Conservation (phyloP, 768 basidiomycete species). For the Goffeauzyma gilvescens region DNA sequence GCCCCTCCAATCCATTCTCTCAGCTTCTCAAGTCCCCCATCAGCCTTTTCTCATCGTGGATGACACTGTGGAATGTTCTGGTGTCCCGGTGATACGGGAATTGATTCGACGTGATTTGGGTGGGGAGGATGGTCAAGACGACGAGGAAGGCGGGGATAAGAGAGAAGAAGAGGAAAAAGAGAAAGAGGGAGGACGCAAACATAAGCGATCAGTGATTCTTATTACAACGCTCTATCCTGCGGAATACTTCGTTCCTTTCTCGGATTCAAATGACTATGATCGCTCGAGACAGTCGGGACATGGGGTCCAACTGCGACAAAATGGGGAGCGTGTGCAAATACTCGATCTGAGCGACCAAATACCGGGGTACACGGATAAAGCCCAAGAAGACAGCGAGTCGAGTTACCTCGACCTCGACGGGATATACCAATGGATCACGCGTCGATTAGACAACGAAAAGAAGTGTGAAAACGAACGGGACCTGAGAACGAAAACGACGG, state of each 20-base stretch:
- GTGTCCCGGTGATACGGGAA: slow-evolving; percentile 20
- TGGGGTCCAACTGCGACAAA: no score
- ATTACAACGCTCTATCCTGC: no score
- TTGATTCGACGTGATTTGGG: slow-evolving; percentile 13
- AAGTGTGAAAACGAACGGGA: background rate
- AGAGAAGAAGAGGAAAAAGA: no score
- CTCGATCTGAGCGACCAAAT: slow-evolving; percentile 18
- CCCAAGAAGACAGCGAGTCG: background rate
- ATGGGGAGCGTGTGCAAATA: no score
- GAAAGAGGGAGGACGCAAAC: no score
- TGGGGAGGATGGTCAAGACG: no score
- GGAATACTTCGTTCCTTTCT: no score
- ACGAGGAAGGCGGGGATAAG: no score
- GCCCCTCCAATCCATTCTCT: slow-evolving; percentile 12
- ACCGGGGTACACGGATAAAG: slow-evolving; percentile 13
- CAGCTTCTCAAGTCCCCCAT: slow-evolving; percentile 22
- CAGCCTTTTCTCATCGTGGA: slow-evolving; percentile 23
- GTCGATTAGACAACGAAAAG: slow-evolving; percentile 2
- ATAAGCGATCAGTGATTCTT: no score
- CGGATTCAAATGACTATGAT: no score
- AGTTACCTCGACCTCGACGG: background rate
- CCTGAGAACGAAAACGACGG: no score
- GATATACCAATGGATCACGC: slow-evolving; percentile 8
- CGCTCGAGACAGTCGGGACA: no score
- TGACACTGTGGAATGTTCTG: slow-evolving; percentile 20